These are phyloP conservation scores for Otatea glauca DNA, from an alignment of 176 grass and related monocot species.

Conservation along the genomic window DNA sequence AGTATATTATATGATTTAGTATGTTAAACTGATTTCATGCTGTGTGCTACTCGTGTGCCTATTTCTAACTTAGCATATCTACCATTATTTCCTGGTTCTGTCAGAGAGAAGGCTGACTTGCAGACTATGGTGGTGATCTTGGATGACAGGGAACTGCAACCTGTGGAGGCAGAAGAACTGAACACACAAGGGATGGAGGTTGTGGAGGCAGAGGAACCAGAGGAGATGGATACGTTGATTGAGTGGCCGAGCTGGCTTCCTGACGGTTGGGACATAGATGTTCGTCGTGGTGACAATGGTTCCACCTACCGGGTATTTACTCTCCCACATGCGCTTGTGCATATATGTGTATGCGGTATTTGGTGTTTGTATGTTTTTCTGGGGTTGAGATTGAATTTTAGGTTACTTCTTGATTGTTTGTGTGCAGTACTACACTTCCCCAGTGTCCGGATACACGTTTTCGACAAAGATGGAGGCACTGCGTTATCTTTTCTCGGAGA, in stretches of 20 bases:
- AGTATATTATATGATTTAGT: neutral
- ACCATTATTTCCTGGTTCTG: constrained; percentile 31
- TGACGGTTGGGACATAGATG: constrained; percentile 72
- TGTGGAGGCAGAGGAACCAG: neutral
- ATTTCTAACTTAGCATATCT: neutral
- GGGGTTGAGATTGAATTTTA: neutral
- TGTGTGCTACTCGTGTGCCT: neutral
- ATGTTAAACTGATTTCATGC: neutral
- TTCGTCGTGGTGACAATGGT: constrained; percentile 27
- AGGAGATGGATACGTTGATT: neutral
- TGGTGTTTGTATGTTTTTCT: neutral
- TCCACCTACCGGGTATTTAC: constrained; percentile 49
- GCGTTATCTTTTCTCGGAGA: constrained; percentile 46
- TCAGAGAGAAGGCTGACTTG: neutral
- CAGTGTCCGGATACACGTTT: constrained; percentile 57
- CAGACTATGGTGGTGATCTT: neutral
- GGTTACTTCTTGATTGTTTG: neutral
- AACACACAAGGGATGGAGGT: neutral
- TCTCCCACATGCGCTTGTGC: neutral
- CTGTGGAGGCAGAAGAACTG: neutral
- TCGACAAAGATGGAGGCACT: constrained; percentile 51
- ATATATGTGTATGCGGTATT: constrained; percentile 11
- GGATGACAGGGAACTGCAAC: neutral
- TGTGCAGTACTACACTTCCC: constrained; percentile 59
- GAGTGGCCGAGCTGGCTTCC: constrained; percentile 61